Evolutionary conservation across 2,329 filamentous ascomycete species (phyloP).

Genomic region (Exophiala lecanii-corni): DNA sequence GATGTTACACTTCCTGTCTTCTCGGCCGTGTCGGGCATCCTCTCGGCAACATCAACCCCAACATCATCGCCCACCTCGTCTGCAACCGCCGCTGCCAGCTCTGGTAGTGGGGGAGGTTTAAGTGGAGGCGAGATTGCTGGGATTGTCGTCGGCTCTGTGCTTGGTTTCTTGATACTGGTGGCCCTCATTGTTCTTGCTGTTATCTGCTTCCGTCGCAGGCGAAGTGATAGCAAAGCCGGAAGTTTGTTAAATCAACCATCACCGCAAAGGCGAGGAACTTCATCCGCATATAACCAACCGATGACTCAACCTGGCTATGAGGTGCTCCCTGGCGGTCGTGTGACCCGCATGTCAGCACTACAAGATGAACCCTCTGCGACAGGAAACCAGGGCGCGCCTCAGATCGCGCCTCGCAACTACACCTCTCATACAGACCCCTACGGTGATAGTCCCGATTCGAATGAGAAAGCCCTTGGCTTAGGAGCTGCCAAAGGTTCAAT

Average conservation of each 20-base stretch:
- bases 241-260: conserved; percentile 89
- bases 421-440: conserved; percentile 62
- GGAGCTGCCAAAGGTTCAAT: conserved; percentile 62
- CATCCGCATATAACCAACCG: conserved; percentile 40
- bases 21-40: conserved; percentile 53
- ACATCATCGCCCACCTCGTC: conserved; percentile 62
- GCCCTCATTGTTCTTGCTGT: conserved; percentile 59
- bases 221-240: conserved; percentile 58
- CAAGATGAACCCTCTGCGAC: conserved; percentile 55
- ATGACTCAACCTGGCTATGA: conserved; percentile 55
- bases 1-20: conserved; percentile 75
- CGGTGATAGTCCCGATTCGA: conserved; percentile 65
- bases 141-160: conserved; percentile 75
- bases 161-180: conserved; percentile 65
- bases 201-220: conserved; percentile 53
- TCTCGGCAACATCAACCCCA: conserved; percentile 53
- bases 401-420: conserved; percentile 47
- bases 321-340: conserved; percentile 77
- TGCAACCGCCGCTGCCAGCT: conserved; percentile 44
- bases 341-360: conserved; percentile 91
- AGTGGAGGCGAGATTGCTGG: conserved; percentile 88
- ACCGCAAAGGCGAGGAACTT: conserved; percentile 49
- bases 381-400: conserved; percentile 25
- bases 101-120: conserved; percentile 47
- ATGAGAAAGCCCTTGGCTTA: conserved; percentile 49